Percentiles rank a stretch among this genome's conserved stretches.
These are phyloP conservation scores for Aspergillus sparsus DNA, from an alignment of 495 filamentous ascomycete genomes.

Conservation along the genomic window DNA sequence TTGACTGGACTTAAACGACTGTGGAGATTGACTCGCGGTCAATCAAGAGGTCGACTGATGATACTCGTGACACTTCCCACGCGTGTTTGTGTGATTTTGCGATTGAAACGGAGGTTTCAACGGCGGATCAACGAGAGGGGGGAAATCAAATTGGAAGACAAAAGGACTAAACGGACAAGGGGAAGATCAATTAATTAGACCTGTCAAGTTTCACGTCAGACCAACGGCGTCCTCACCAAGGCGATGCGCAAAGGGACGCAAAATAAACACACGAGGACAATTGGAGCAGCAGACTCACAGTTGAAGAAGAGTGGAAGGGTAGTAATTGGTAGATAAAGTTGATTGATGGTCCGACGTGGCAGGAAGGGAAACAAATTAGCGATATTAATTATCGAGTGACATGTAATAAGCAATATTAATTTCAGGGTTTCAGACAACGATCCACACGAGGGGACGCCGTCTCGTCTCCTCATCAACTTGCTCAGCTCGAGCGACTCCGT, in stretches of 20 bases:
- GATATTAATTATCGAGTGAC: slow-evolving; percentile 14
- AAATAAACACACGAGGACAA: slow-evolving; percentile 18
- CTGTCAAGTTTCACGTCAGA: slow-evolving; percentile 2
- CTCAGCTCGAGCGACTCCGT: slow-evolving; percentile 23
- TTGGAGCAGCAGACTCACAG: slow-evolving; percentile 7
- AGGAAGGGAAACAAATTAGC: slow-evolving; percentile 4
- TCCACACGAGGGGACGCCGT: slow-evolving; percentile 23
- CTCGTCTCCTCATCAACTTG: slow-evolving; percentile 8
- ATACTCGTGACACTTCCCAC: not conserved
- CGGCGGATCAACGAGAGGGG: not conserved
- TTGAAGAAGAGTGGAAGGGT: slow-evolving; percentile 3
- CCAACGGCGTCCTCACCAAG: slow-evolving; percentile 14
- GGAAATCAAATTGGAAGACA: not conserved
- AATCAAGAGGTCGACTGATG: slow-evolving; percentile 8
- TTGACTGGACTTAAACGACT: slow-evolving; percentile 29
- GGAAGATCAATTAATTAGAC: not conserved
- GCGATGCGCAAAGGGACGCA: slow-evolving; percentile 6
- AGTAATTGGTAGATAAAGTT: not conserved
- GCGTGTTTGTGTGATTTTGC: not conserved
- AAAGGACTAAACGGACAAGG: not conserved
- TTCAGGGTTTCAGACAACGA: slow-evolving; percentile 24
- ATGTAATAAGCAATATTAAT: slow-evolving; percentile 20
- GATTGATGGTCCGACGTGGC: slow-evolving; percentile 9
- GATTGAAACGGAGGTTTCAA: not conserved
- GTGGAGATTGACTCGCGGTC: slow-evolving; percentile 9